phyloP scores from a whole-genome alignment of 139 green algal species.

The Chlorella sp. region DNA sequence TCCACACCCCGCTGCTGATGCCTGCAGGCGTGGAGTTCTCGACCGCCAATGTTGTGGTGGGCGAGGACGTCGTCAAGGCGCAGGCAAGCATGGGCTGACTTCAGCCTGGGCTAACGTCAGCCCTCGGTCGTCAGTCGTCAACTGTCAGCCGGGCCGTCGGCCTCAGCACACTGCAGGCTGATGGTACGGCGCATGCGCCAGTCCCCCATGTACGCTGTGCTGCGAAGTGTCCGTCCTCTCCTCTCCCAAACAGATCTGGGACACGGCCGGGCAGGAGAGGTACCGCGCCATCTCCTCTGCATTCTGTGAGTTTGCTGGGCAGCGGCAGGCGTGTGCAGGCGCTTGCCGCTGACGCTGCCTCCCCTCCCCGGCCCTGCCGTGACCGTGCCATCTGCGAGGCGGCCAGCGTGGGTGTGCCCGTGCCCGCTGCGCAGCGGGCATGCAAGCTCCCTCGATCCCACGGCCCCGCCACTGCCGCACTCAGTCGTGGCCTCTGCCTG shows the following conservation, averaged over 20 bases:
- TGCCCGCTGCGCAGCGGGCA: neutral
- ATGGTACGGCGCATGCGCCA: neutral
- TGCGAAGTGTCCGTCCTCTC: too few species aligned
- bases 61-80: slow-evolving; percentile 96
- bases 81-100: slow-evolving; percentile 44
- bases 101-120: neutral
- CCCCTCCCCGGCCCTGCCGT: neutral
- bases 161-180: neutral
- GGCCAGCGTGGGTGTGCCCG: neutral
- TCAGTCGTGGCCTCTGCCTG: neutral
- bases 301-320: too few species aligned
- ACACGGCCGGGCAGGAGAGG: slow-evolving; percentile 96
- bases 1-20: too few species aligned
- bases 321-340: too few species aligned
- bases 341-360: too few species aligned
- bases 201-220: neutral
- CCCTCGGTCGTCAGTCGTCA: neutral
- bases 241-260: slow-evolving; percentile 96
- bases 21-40: slow-evolving; percentile 91
- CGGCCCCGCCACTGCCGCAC: neutral
- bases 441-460: neutral
- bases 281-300: slow-evolving; percentile 94
- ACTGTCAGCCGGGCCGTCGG: neutral
- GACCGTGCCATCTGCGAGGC: neutral
- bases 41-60: slow-evolving; percentile 80